These are phyloP conservation scores for Smittium culicis DNA, from an alignment of 371 early-diverging fungal genomes.

Conservation along the genomic window DNA sequence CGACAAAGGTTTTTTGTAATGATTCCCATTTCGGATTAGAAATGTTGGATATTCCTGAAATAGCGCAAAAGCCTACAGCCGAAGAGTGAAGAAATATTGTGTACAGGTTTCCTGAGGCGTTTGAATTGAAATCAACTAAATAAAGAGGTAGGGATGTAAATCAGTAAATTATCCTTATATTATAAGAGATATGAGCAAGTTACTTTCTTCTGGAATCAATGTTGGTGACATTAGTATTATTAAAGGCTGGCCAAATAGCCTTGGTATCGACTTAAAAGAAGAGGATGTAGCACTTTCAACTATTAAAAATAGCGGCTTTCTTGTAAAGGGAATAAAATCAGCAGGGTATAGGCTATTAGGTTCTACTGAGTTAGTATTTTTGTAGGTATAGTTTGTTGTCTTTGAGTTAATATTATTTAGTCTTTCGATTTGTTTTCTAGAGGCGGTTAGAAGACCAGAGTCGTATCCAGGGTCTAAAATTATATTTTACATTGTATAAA, in stretches of 20 bases:
- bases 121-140: constrained; percentile 22
- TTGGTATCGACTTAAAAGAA: constrained; percentile 61
- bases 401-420: background rate
- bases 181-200: no score
- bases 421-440: background rate
- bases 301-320: constrained; percentile 84
- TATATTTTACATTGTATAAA: background rate
- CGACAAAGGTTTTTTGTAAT: constrained; percentile 23
- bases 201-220: constrained; percentile 52
- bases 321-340: constrained; percentile 80
- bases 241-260: constrained; percentile 72
- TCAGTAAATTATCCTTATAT: no score
- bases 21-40: constrained; percentile 38
- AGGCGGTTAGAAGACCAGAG: background rate
- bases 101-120: constrained; percentile 71
- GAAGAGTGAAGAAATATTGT: constrained; percentile 83
- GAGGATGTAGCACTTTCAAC: constrained; percentile 74
- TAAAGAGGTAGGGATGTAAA: no score
- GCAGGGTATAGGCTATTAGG: constrained; percentile 71
- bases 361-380: constrained; percentile 19
- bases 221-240: constrained; percentile 79
- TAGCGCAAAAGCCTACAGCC: constrained; percentile 50
- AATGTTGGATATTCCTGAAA: constrained; percentile 48
- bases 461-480: constrained; percentile 11
- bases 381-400: constrained; percentile 14